phyloP scores from a whole-genome alignment of 129 eudicot genomes.

The carrot (Daucus carota) region DH1_v3.0 NC_030384.2:36978501-36979000 shows the following conservation, averaged over 20 bases:
- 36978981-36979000: not conserved
- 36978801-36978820: conserved; percentile 70
- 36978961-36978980: not conserved
- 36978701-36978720: too few species aligned
- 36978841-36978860: conserved; percentile 53
- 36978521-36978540: not conserved
- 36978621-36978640: conserved; percentile 73
- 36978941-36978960: conserved; percentile 4
- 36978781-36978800: conserved; percentile 89
- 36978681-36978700: not conserved
- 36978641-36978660: conserved; percentile 48
- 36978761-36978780: conserved; percentile 94
- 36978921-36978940: not conserved
- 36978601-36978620: conserved; percentile 65
- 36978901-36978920: conserved; percentile 47
- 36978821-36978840: conserved; percentile 89
- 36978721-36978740: not conserved
- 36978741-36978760: conserved; percentile 32
- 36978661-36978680: not conserved
- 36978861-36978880: conserved; percentile 17
- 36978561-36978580: conserved; percentile 54
- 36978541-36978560: not conserved
- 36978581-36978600: conserved; percentile 73
- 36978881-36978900: conserved; percentile 83
- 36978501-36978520: not conserved